Conservation (phyloP, 2,329 filamentous ascomycete genomes). For the Ascochyta rabiei region DNA sequence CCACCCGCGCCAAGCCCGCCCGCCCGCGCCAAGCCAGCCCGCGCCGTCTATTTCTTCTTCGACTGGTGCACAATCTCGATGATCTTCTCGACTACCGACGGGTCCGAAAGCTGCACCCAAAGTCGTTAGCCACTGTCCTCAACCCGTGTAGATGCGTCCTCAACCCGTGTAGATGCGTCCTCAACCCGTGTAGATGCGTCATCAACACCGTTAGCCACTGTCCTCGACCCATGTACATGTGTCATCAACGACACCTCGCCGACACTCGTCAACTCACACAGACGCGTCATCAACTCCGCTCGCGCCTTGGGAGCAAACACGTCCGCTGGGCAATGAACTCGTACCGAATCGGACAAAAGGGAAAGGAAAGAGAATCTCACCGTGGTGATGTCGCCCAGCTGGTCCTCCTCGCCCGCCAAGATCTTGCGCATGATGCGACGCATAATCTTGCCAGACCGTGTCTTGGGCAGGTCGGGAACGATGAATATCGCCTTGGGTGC, state of each 20-base stretch:
- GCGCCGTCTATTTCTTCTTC: slow-evolving; percentile 50
- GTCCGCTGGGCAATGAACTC: too few relatives aligned
- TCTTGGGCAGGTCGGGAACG: slow-evolving; percentile 95
- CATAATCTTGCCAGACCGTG: slow-evolving; percentile 98
- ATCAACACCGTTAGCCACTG: slow-evolving; percentile 40
- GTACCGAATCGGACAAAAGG: slow-evolving; percentile 2
- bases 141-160: slow-evolving; percentile 36
- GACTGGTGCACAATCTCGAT: slow-evolving; percentile 77
- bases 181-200: slow-evolving; percentile 29
- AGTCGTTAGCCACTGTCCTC: slow-evolving; percentile 31
- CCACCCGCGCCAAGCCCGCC: slow-evolving; percentile 5
- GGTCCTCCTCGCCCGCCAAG: slow-evolving; percentile 93
- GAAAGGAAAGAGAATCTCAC: slow-evolving; percentile 59
- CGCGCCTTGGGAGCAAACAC: slow-evolving; percentile 13
- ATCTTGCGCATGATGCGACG: slow-evolving; percentile 96
- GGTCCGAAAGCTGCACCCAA: slow-evolving; percentile 76
- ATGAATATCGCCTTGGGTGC: slow-evolving; percentile 92
- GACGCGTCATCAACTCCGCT: slow-evolving; percentile 36
- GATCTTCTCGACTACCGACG: slow-evolving; percentile 86
- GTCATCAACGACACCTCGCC: too few relatives aligned
- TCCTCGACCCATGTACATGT: slow-evolving; percentile 25
- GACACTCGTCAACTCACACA: slow-evolving; percentile 18
- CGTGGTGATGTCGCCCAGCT: slow-evolving; percentile 90
- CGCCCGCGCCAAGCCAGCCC: slow-evolving; percentile 1
- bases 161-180: slow-evolving; percentile 27